These are phyloP conservation scores for Sphagnum contortum DNA, from an alignment of 225 moss, liverwort and hornwort genomes.

Conservation along the genomic window DNA sequence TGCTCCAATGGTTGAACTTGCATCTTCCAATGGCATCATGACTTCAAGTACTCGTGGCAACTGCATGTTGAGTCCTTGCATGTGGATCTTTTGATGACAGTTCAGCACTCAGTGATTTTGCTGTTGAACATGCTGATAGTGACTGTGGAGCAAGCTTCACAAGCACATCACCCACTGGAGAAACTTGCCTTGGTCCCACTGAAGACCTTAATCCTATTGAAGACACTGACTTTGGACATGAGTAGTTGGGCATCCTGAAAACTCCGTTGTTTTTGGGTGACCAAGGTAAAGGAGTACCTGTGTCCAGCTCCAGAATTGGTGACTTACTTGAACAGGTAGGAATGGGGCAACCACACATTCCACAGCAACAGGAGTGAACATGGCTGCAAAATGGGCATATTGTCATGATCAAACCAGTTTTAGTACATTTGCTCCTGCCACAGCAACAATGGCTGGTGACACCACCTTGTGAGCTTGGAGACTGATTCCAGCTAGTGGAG, in stretches of 20 bases:
- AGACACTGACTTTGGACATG: slow-evolving; percentile 22
- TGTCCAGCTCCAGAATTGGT: slow-evolving; percentile 16
- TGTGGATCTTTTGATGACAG: slow-evolving; percentile 10
- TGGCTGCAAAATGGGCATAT: slow-evolving; percentile 40
- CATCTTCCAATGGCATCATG: slow-evolving; percentile 12
- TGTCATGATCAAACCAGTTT: slow-evolving; percentile 16
- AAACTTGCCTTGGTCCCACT: neutral
- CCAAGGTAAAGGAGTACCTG: slow-evolving; percentile 10
- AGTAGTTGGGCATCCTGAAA: neutral
- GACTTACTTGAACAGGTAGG: slow-evolving; percentile 36
- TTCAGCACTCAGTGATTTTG: slow-evolving; percentile 7
- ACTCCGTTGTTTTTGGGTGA: slow-evolving; percentile 1
- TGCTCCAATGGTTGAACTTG: slow-evolving; percentile 5
- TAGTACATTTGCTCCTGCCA: slow-evolving; percentile 18
- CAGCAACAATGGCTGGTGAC: slow-evolving; percentile 25
- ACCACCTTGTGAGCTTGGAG: slow-evolving; percentile 12
- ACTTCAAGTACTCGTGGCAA: slow-evolving; percentile 29
- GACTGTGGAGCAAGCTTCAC: slow-evolving; percentile 18
- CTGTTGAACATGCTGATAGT: slow-evolving; percentile 12
- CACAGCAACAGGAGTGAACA: slow-evolving; percentile 34
- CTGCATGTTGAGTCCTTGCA: slow-evolving; percentile 20
- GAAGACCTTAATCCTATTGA: slow-evolving; percentile 13
- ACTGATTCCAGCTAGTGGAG: slow-evolving; percentile 6
- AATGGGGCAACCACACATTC: slow-evolving; percentile 36
- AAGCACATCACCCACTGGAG: slow-evolving; percentile 7